Percentiles rank a stretch among this genome's conserved stretches.
These are phyloP conservation scores for Sugiyamaella mastotermitis DNA, from an alignment of 805 yeast genomes.

Conservation along the genomic window DNA sequence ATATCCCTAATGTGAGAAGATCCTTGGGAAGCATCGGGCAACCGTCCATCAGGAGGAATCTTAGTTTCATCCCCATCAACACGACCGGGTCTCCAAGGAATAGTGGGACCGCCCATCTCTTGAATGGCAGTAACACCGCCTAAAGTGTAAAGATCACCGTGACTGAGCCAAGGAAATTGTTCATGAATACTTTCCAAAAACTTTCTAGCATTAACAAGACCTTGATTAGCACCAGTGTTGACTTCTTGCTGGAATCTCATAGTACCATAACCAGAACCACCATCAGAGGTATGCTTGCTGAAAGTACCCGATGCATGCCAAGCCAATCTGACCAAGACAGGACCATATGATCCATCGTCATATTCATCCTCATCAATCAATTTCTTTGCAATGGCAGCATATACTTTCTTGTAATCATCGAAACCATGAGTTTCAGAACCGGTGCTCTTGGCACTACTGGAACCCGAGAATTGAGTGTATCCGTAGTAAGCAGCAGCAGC, in stretches of 20 bases:
- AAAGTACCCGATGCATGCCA: slow-evolving; percentile 86
- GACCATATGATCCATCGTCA: slow-evolving; percentile 69
- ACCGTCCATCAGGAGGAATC: slow-evolving; percentile 60
- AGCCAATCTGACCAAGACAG: slow-evolving; percentile 64
- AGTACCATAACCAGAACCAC: slow-evolving; percentile 63
- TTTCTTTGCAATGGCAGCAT: slow-evolving; percentile 69
- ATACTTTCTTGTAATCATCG: slow-evolving; percentile 65
- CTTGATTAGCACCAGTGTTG: slow-evolving; percentile 55
- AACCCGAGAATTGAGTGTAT: slow-evolving; percentile 26
- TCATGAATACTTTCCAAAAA: slow-evolving; percentile 51
- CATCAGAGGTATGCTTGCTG: slow-evolving; percentile 40
- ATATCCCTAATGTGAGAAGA: slow-evolving; percentile 58
- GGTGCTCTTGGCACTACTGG: slow-evolving; percentile 28
- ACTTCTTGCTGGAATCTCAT: slow-evolving; percentile 47
- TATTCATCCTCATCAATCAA: slow-evolving; percentile 37
- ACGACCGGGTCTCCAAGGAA: slow-evolving; percentile 78
- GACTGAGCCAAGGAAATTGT: slow-evolving; percentile 61
- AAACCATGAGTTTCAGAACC: slow-evolving; percentile 26
- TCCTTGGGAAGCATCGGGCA: slow-evolving; percentile 68
- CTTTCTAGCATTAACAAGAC: slow-evolving; percentile 52
- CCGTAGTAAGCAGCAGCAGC: slow-evolving; percentile 29
- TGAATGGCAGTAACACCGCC: slow-evolving; percentile 78
- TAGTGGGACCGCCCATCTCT: slow-evolving; percentile 69
- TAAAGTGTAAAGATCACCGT: slow-evolving; percentile 75
- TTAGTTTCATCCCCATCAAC: slow-evolving; percentile 45